Conservation (phyloP, 163 green algal species). For the Scenedesmus sp. region DNA sequence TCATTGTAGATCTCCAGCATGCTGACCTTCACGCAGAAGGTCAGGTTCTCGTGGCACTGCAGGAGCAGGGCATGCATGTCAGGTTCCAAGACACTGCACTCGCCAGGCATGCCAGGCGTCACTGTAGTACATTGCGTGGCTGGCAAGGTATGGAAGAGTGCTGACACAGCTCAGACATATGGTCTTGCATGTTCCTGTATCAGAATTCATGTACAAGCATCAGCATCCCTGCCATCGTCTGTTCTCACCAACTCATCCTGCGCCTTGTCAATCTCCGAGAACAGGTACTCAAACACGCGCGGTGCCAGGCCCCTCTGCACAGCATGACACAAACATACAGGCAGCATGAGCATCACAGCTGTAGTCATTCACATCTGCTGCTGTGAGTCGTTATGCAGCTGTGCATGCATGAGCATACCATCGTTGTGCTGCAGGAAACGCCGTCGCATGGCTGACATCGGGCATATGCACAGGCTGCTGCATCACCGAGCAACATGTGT, state of each 20-base stretch:
- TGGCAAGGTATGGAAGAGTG: background rate
- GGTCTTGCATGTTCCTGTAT: background rate
- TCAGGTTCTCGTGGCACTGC: slow-evolving; percentile 55
- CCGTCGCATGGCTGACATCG: background rate
- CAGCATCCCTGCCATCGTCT: no score
- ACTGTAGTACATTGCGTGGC: background rate
- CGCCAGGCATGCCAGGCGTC: background rate
- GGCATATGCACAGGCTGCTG: background rate
- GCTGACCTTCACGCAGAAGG: slow-evolving; percentile 75
- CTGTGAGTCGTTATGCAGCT: background rate
- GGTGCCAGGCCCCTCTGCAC: slow-evolving; percentile 85
- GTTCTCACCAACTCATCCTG: slow-evolving; percentile 58
- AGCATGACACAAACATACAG: background rate
- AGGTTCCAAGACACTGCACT: background rate
- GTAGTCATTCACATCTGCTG: background rate
- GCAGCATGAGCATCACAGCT: background rate
- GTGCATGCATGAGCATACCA: background rate
- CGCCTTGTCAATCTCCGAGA: slow-evolving; percentile 74
- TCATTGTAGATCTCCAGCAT: slow-evolving; percentile 99
- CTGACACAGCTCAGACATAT: background rate
- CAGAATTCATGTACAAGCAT: background rate
- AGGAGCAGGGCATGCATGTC: background rate
- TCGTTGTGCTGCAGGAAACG: background rate
- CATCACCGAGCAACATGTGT: background rate
- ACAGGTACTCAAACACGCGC: slow-evolving; percentile 90